These are phyloP conservation scores for Avena insularis DNA, from an alignment of 176 grass and related monocot genomes.

Conservation along the genomic window DNA sequence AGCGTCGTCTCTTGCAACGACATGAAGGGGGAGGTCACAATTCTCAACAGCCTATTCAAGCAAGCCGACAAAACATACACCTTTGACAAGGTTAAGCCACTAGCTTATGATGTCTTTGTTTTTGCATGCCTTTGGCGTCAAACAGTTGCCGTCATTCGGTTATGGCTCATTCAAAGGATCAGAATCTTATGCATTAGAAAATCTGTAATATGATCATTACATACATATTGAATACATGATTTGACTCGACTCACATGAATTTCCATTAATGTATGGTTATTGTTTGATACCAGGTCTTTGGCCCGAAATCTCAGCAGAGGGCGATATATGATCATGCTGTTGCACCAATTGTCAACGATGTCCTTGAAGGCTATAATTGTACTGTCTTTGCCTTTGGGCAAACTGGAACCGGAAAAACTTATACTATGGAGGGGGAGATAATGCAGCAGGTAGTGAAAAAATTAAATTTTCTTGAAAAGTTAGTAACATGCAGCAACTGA, in stretches of 20 bases:
- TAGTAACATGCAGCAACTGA: constrained; percentile 19
- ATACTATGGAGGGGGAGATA: constrained; percentile 89
- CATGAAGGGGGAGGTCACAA: constrained; percentile 62
- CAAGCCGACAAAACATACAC: constrained; percentile 77
- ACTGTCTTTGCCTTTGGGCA: constrained; percentile 93
- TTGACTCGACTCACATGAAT: constrained; percentile 26
- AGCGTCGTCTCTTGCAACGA: constrained; percentile 73
- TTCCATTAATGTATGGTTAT: constrained; percentile 10
- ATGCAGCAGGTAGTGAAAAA: constrained; percentile 63
- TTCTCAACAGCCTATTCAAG: constrained; percentile 65
- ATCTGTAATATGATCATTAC: constrained; percentile 1
- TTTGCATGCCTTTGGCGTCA: background rate
- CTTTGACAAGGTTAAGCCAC: constrained; percentile 76
- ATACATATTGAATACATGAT: background rate
- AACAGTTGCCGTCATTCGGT: background rate
- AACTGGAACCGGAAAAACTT: constrained; percentile 93
- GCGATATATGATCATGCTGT: constrained; percentile 70
- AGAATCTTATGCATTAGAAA: background rate
- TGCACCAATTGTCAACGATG: constrained; percentile 69
- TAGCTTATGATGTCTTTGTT: background rate
- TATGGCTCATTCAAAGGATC: background rate
- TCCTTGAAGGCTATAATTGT: constrained; percentile 90
- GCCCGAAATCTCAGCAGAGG: constrained; percentile 76
- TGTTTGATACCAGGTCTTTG: constrained; percentile 75
- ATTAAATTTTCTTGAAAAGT: background rate